A percentile compares a stretch with the other conserved stretches of the same genome.
Evolutionary conservation across 179 eudicot genomes (phyloP).

Genomic region (Drosera spatulata): DNA sequence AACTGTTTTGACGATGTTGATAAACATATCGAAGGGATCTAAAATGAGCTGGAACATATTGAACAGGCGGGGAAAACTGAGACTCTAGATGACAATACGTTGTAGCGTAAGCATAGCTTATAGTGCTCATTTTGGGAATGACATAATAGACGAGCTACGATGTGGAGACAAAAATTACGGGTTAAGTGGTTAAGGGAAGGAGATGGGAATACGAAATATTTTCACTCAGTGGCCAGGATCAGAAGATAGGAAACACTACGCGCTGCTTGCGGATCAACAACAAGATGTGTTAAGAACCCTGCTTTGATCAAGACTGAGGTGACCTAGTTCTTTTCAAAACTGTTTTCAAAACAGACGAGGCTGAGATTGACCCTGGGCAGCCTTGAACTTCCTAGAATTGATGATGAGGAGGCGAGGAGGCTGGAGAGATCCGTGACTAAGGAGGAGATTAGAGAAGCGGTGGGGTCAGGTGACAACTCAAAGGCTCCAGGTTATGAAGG

Average conservation of each 20-base stretch:
- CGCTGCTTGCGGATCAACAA: neutral
- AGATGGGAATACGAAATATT: neutral
- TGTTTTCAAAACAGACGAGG: neutral
- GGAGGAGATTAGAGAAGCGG: constrained; percentile 1
- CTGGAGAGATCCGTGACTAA: neutral
- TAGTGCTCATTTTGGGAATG: neutral
- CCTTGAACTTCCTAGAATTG: neutral
- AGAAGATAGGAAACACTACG: neutral
- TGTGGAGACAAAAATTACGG: neutral
- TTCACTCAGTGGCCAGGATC: neutral
- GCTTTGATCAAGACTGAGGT: neutral
- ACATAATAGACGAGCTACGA: neutral
- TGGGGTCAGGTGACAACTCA: neutral
- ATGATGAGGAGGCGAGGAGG: neutral
- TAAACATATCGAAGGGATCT: neutral
- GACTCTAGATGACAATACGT: neutral
- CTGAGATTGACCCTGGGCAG: neutral
- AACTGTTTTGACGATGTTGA: neutral
- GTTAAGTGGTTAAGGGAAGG: neutral
- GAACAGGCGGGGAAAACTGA: neutral
- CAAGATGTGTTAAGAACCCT: neutral
- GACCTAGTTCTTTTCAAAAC: neutral
- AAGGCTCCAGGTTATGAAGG: no score
- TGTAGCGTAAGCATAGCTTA: neutral
- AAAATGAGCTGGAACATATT: neutral